Conservation (phyloP, 164 flowering plant genomes). For the Kalanchoe fedtschenkoi region DNA sequence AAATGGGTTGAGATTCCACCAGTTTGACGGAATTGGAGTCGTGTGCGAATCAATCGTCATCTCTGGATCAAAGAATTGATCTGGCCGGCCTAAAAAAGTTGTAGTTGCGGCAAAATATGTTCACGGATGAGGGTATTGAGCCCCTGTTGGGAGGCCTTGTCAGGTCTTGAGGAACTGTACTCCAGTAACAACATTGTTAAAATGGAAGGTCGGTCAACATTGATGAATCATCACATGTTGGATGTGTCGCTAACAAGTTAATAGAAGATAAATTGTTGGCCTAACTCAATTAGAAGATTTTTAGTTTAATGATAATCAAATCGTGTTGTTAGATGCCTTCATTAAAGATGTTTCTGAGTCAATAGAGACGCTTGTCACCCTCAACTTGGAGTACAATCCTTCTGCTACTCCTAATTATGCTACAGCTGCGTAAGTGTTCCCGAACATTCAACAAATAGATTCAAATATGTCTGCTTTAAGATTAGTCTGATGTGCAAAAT, state of each 20-base stretch:
- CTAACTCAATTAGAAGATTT: conserved; percentile 72
- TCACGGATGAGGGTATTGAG: conserved; percentile 54
- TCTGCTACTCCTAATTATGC: conserved; percentile 67
- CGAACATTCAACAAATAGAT: conserved; percentile 76
- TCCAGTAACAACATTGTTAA: conserved; percentile 89
- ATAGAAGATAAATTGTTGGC: conserved; percentile 52
- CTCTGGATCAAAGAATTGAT: conserved; percentile 62
- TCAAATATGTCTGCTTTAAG: conserved; percentile 36
- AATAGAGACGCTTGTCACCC: conserved; percentile 68
- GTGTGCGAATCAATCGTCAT: conserved; percentile 64
- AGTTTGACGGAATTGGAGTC: conserved; percentile 66
- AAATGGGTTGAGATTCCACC: conserved; percentile 59
- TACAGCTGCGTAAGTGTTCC: conserved; percentile 47
- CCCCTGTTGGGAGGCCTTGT: conserved; percentile 50
- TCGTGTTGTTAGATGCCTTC: conserved; percentile 60
- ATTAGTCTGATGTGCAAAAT: too few relatives aligned
- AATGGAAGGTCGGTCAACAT: conserved; percentile 82
- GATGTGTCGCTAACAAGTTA: conserved; percentile 87
- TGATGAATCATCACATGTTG: conserved; percentile 69
- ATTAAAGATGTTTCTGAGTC: conserved; percentile 67
- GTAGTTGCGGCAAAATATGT: conserved; percentile 76
- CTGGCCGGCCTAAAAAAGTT: conserved; percentile 76
- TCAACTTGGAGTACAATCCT: conserved; percentile 88
- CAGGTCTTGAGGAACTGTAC: conserved; percentile 76
- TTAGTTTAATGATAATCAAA: conserved; percentile 94